Evolutionary conservation across 305 asterid species (phyloP).

Genomic region (Euphrasia arctica): DNA sequence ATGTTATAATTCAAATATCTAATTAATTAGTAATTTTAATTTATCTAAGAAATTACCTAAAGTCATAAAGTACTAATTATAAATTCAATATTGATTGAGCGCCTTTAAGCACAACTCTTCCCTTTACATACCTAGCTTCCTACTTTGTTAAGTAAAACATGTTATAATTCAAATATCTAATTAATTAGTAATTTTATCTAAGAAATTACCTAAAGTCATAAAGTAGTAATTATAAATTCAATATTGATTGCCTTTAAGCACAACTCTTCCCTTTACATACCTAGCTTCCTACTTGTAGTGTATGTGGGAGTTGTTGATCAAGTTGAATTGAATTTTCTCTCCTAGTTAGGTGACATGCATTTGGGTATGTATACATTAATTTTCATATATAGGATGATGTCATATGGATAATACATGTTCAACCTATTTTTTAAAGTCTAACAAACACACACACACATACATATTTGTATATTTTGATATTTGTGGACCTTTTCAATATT

Average conservation of each 20-base stretch:
- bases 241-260: conserved; percentile 3
- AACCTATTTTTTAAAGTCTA: conserved; percentile 5
- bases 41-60: background rate
- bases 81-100: conserved; percentile 5
- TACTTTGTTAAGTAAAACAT: conserved; percentile 8
- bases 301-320: conserved; percentile 16
- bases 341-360: conserved; percentile 19
- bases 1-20: conserved; percentile 9
- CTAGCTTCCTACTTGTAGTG: background rate
- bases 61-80: conserved; percentile 13
- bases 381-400: conserved; percentile 3
- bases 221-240: conserved; percentile 12
- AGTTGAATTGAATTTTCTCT: conserved; percentile 5
- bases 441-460: too few relatives aligned
- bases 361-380: background rate
- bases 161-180: conserved; percentile 3
- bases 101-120: conserved; percentile 2
- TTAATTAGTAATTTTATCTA: background rate
- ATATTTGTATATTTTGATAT: too few relatives aligned
- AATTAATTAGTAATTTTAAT: background rate
- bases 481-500: too few relatives aligned
- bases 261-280: background rate
- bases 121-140: background rate
- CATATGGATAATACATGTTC: conserved; percentile 23
- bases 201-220: conserved; percentile 3